phyloP scores from a whole-genome alignment of 73 alveolate genomes.

The Durusdinium trenchii region DNA sequence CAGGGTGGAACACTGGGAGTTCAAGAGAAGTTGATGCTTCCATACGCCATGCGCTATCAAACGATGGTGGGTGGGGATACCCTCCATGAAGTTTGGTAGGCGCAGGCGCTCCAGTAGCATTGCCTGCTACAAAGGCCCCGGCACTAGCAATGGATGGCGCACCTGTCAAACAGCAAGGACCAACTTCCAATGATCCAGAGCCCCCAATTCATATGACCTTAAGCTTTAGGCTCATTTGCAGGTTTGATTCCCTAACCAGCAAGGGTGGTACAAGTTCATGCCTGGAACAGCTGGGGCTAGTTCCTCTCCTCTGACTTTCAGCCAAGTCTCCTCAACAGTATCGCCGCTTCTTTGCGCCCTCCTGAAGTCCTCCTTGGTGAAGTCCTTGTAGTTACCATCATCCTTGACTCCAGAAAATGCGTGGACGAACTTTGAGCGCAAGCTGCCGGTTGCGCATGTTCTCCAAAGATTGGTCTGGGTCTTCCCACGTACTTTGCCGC shows the following conservation, averaged over 20 bases:
- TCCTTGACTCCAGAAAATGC: no score
- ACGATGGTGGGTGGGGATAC: not conserved
- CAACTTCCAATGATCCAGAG: no score
- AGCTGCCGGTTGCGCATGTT: no score
- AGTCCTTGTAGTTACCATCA: no score
- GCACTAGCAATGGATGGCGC: constrained; percentile 4
- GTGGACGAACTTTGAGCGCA: no score
- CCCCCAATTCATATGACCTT: not conserved
- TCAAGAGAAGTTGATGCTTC: not conserved
- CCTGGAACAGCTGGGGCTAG: constrained; percentile 9
- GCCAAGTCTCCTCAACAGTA: not conserved
- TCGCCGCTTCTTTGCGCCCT: no score
- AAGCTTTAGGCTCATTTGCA: not conserved
- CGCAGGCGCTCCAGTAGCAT: not conserved
- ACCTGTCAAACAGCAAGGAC: not conserved
- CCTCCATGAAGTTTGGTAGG: not conserved
- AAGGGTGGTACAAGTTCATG: not conserved
- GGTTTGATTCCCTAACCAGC: not conserved
- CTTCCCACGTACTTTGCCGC: no score
- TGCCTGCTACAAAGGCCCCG: not conserved
- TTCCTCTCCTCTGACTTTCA: not conserved
- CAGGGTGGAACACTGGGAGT: not conserved
- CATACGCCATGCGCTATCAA: not conserved
- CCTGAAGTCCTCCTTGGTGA: no score
- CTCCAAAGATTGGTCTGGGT: no score